A percentile compares a stretch with the other conserved stretches of the same genome.
Evolutionary conservation across 257 asterid genomes (phyloP).

Genomic region (Plantago major): DNA sequence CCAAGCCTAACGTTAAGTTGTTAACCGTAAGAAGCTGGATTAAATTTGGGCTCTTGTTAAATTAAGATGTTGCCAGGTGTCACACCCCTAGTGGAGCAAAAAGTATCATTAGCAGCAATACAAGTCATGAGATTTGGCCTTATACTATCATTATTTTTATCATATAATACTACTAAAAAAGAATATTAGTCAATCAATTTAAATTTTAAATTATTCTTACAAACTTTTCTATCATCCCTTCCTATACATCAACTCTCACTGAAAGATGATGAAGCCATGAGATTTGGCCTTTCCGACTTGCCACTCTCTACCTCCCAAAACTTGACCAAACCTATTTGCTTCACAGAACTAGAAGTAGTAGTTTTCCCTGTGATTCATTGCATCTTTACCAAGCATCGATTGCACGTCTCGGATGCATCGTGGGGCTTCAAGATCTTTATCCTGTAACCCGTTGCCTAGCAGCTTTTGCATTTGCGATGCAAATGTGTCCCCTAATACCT

Average conservation of each 20-base stretch:
- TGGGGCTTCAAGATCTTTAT: constrained; percentile 79
- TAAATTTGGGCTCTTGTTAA: too few relatives aligned
- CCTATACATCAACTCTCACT: not conserved
- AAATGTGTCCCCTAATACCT: constrained; percentile 79
- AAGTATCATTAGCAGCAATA: too few relatives aligned
- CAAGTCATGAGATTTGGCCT: too few relatives aligned
- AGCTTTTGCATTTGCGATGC: constrained; percentile 81
- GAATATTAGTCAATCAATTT: too few relatives aligned
- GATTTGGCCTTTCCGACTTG: constrained; percentile 19
- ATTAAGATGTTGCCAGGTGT: too few relatives aligned
- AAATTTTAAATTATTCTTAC: too few relatives aligned
- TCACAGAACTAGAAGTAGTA: constrained; percentile 36
- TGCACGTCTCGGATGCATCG: constrained; percentile 71
- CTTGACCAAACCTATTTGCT: not conserved
- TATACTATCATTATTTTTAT: too few relatives aligned
- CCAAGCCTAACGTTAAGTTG: too few relatives aligned
- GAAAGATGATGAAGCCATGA: constrained; percentile 19
- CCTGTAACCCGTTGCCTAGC: constrained; percentile 71
- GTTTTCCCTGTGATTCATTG: constrained; percentile 52
- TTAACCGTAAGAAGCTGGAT: too few relatives aligned
- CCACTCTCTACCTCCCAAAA: constrained; percentile 4
- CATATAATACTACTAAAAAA: too few relatives aligned
- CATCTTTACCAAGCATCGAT: constrained; percentile 80
- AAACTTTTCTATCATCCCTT: not conserved
- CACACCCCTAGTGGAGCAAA: too few relatives aligned